Percentiles rank a stretch among this genome's conserved stretches.
These are phyloP conservation scores for Pneumocystis oryctolagi DNA, from an alignment of 1,139 yeast genomes.

Conservation along the genomic window DNA sequence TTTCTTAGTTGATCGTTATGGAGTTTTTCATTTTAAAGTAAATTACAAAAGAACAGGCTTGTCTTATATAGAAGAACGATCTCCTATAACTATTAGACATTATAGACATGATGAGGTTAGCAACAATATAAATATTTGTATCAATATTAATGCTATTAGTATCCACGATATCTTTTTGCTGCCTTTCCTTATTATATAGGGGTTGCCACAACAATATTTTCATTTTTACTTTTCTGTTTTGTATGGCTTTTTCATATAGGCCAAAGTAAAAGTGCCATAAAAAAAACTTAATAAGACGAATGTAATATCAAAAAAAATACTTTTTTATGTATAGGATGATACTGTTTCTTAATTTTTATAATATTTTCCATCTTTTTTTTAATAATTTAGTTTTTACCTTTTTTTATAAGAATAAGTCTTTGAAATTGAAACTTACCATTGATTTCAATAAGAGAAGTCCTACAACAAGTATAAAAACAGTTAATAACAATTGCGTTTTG, in stretches of 20 bases:
- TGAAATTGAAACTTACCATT: slow-evolving; percentile 28
- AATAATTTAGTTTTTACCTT: background rate
- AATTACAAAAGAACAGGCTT: slow-evolving; percentile 73
- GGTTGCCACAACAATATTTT: slow-evolving; percentile 49
- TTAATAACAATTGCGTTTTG: slow-evolving; percentile 44
- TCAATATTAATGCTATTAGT: slow-evolving; percentile 20
- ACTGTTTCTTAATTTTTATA: background rate
- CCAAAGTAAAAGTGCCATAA: background rate
- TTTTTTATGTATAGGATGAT: background rate
- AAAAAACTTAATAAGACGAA: background rate
- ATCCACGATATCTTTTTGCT: slow-evolving; percentile 59
- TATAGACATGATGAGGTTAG: slow-evolving; percentile 71
- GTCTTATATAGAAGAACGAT: slow-evolving; percentile 48
- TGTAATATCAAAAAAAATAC: background rate
- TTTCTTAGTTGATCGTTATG: slow-evolving; percentile 86
- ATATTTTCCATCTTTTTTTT: background rate
- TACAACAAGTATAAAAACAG: slow-evolving; percentile 40
- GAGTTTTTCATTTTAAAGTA: slow-evolving; percentile 76
- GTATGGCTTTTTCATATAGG: slow-evolving; percentile 35
- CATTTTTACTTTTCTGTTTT: slow-evolving; percentile 62
- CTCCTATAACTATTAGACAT: slow-evolving; percentile 76
- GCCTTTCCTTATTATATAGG: slow-evolving; percentile 81
- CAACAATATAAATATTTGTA: background rate
- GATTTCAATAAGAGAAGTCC: slow-evolving; percentile 40
- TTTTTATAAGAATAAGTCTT: slow-evolving; percentile 20